Evolutionary conservation across 2,329 filamentous ascomycete genomes (phyloP), one percentile per base, ranked within the genome.

Genomic region (Exophiala spinifera): DNA sequence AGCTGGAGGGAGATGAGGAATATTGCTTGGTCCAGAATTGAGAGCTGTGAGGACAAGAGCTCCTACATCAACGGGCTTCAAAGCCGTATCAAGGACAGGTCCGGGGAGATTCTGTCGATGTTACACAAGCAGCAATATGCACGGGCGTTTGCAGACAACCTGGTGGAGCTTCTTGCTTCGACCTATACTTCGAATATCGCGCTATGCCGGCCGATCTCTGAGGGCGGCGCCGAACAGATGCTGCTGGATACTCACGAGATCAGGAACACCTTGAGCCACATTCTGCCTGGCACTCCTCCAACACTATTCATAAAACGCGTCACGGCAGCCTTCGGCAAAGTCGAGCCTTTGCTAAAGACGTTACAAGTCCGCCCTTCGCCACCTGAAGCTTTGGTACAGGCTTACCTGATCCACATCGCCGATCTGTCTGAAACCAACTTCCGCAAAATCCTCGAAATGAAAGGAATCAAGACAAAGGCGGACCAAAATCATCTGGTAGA

Each of bases 1-100:
- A 86, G 87, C 14, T 99, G 92, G 94, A 84, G 91, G 53, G 94
- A 97, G 74, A 99, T 99, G 94, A 87, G 86, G 60, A 96, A 96
- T 67, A 95, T 88, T 0, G 88, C 91, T 46, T 99, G 94, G 94
- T 88, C 86, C 70, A 91, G 88, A 61, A 88, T 99, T 78, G 94
- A 97, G 64, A 88, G 82, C 56, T 94, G 96, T 3, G 89, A 89
- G 42, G 94, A 99, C 69, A 91, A 96, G 67, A 96, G 91, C 71
- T 86, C 88, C 0, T 99, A 96, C 64, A 89, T 97, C 21, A 83
- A 84, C 7, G 89, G 95, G 69, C 77, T 99, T 2, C 74, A 96
- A 44, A 81, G 80, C 48, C 83, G 85, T 53, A 80, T 95, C 55
- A 89, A 91, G 66, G 76, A 79, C 3, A 86, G 84, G 60, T 82